These are phyloP conservation scores for Sporothrix pseudoabietina DNA, from an alignment of 2,329 filamentous ascomycete genomes.

Conservation along the genomic window DNA sequence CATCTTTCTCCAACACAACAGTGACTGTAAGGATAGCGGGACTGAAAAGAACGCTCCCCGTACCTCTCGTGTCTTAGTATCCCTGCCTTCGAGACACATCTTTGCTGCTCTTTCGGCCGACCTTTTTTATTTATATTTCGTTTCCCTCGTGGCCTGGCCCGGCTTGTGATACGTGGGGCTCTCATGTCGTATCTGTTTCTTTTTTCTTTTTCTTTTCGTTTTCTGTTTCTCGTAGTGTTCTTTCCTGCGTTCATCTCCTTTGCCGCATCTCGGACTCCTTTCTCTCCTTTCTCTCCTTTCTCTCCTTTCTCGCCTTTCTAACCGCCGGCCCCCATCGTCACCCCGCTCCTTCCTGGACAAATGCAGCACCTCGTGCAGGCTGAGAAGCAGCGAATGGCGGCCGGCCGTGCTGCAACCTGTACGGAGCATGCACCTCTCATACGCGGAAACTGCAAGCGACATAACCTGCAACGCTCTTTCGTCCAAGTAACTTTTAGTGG, in stretches of 20 bases:
- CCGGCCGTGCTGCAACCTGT: background rate
- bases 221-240: too few species aligned
- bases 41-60: background rate
- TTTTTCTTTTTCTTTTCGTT: too few species aligned
- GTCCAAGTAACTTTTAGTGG: background rate
- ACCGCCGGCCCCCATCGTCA: background rate
- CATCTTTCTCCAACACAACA: background rate
- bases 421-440: background rate
- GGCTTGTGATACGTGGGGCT: background rate
- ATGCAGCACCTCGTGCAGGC: background rate
- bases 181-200: background rate
- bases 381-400: conserved; percentile 4
- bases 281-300: too few species aligned
- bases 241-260: background rate
- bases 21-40: background rate
- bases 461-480: background rate
- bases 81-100: background rate
- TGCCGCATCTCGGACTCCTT: background rate
- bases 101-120: background rate
- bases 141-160: background rate
- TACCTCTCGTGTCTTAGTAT: background rate
- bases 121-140: background rate
- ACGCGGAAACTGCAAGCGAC: background rate
- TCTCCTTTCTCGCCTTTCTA: background rate
- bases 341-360: background rate